Evolutionary conservation across 1,139 yeast genomes (phyloP).

Genomic region (Blastobotrys buckinghamii): DNA sequence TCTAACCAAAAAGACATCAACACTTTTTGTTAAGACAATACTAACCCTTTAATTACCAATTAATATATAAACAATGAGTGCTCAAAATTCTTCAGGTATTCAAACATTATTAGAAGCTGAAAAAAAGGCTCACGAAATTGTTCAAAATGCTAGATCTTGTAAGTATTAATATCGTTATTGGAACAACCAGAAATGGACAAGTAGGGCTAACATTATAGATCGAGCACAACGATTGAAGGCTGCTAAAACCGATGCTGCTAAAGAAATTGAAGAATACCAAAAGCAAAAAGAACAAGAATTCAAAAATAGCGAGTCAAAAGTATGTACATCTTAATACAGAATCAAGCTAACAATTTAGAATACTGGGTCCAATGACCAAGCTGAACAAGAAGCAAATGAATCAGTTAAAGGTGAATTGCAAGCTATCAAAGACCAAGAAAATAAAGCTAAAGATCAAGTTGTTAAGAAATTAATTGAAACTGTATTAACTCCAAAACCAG

Average conservation of each 20-base stretch:
- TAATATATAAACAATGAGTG: constrained; percentile 25
- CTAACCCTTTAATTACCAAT: not conserved
- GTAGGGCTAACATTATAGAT: constrained; percentile 31
- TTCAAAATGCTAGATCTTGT: constrained; percentile 80
- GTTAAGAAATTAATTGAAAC: constrained; percentile 74
- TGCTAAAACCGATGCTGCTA: constrained; percentile 88
- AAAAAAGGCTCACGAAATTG: constrained; percentile 93
- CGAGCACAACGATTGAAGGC: constrained; percentile 88
- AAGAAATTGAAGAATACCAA: constrained; percentile 85
- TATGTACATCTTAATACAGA: constrained; percentile 11
- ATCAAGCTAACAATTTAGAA: constrained; percentile 34
- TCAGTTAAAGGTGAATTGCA: constrained; percentile 40
- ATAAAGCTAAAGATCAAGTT: constrained; percentile 59
- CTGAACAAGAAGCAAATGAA: constrained; percentile 65
- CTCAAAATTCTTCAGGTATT: constrained; percentile 40
- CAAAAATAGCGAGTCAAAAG: constrained; percentile 51
- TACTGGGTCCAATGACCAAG: constrained; percentile 58
- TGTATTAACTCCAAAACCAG: constrained; percentile 52
- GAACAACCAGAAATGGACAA: not conserved
- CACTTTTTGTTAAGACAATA: not conserved
- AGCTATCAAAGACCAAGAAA: constrained; percentile 56
- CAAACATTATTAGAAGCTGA: constrained; percentile 59
- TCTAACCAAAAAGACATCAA: not conserved
- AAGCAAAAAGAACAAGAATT: constrained; percentile 78
- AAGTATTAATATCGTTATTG: constrained; percentile 23